Evolutionary conservation across 1,284 basidiomycete genomes (phyloP), one percentile per base, ranked within the genome.

Genomic region (Rhodotorula sp.): DNA sequence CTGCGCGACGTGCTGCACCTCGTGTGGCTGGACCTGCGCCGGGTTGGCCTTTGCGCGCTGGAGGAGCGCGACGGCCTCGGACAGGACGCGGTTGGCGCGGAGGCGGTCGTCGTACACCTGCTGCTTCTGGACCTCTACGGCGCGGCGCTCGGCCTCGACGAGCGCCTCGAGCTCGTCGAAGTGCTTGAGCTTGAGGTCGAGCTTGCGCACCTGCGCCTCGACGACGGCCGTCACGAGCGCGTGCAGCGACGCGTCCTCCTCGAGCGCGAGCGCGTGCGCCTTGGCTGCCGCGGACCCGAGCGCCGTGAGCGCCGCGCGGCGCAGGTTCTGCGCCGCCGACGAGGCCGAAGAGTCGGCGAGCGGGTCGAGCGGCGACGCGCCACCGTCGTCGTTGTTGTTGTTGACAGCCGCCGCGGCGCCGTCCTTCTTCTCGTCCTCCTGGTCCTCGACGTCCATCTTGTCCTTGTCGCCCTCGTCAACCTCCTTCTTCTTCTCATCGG

Each of bases 141-240:
- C 83, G 72, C 87, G 86, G 56, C 91, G 85, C 82, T 97, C 94
- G 69, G 91, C 89, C 80, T 97, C 94, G 56, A 97, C 84, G 27
- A 93, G 84, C 64, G 91, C 89, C 81, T 97, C 94, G 64, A 97
- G 85, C 80, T 92, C 89, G 80, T 96, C 93, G 79, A 97, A 97
- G 81, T 94, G 91, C 5, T 86, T 83, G 86, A 93, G 91, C 85
- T 97, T 97, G 73, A 95, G 84, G 80, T 98, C 94, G 61, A 99
- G 88, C 82, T 98, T 98, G 25, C 89, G 89, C 59, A 97, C 85
- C 68, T 96, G 97, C 45, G 96, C 87, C 79, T 93, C 91, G 82
- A 98, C 91, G 68, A 98, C 86, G 61, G 89, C 87, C 2, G 91
- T 88, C 27, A 98, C 88, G 34, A 95, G 88, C 64, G 87, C 85